Evolutionary conservation across 2,329 filamentous ascomycete species (phyloP), one percentile per base, ranked within the genome.

Genomic region (Ciborinia camelliae): DNA sequence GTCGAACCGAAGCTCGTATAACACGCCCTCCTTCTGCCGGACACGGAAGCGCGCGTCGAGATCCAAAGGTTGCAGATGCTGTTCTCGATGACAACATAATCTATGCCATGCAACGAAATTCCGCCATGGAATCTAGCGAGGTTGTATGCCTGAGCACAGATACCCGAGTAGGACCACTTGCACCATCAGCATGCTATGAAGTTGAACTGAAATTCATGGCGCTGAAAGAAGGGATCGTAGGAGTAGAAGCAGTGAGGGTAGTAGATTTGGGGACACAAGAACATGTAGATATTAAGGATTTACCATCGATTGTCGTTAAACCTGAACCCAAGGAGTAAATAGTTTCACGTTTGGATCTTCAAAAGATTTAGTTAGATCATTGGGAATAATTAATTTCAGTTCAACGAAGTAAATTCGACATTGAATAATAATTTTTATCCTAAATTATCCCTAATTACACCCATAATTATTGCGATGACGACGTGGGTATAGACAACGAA

Each of bases 141-240:
- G 77, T 93, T 39, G 80, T 92, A n/a, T 92, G 88, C 71, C 78
- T 93, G 58, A 92, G 87, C 65, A 87, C 90, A 4, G 90, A 93
- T 75, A 84, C 88, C 30, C 81, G 89, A 39, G 84, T 93, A 37
- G 90, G 90, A 0, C 89, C 90, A 39, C 78, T 95, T 45, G 84
- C 86, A 32, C 86, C 90, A 0, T 86, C 85, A 2, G 86, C 89
- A 10, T 93, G 90, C 72, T 90, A 92, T 71, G 88, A 89, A 45
- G 86, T 86, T 1, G 88, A 91, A 74, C 75, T 94, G 70, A 84
- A 85, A 69, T 92, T 94, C 69, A 78, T 92, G 62, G 87, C 90
- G 4, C 77, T 92, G 61, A 77, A 76, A 62, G 81, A 84, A 55
- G 91, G 90, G 0, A 82, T 91, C 39, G 81, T 91, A 37, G 82